Percentiles rank a stretch among this genome's conserved stretches.
These are phyloP conservation scores for Neonectria punicea DNA, from an alignment of 2,329 filamentous ascomycete genomes.

Conservation along the genomic window DNA sequence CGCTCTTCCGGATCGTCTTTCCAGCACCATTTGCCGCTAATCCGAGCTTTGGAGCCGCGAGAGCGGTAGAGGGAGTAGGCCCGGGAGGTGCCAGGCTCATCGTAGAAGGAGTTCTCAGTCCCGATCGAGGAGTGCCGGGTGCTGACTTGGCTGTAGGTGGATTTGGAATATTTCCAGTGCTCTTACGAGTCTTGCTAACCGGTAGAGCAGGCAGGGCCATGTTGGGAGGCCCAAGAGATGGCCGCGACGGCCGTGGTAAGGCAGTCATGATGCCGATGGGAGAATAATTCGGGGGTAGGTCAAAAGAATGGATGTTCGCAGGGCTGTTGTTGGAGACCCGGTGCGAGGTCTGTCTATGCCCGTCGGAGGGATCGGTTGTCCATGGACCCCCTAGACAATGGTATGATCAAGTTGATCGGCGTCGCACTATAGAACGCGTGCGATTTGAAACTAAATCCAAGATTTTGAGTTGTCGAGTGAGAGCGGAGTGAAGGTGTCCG, in stretches of 20 bases:
- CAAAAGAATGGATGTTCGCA: slow-evolving; percentile 33
- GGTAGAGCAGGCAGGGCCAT: slow-evolving; percentile 80
- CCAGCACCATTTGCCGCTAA: slow-evolving; percentile 68
- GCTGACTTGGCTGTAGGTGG: slow-evolving; percentile 51
- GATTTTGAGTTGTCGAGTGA: slow-evolving; percentile 19
- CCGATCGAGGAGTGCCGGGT: slow-evolving; percentile 64
- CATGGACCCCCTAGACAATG: slow-evolving; percentile 41
- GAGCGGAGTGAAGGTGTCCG: slow-evolving; percentile 24
- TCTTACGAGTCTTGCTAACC: slow-evolving; percentile 77
- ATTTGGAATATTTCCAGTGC: slow-evolving; percentile 61
- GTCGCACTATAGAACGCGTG: slow-evolving; percentile 22
- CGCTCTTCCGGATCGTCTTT: slow-evolving; percentile 82
- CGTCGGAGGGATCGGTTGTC: slow-evolving; percentile 40
- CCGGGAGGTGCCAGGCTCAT: slow-evolving; percentile 63
- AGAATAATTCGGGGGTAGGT: slow-evolving; percentile 11
- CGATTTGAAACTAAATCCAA: slow-evolving; percentile 23
- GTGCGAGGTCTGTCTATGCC: slow-evolving; percentile 33
- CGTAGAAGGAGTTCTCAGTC: slow-evolving; percentile 68
- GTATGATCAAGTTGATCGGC: slow-evolving; percentile 30
- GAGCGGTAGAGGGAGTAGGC: slow-evolving; percentile 62
- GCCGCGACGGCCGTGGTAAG: slow-evolving; percentile 73
- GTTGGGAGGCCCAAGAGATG: slow-evolving; percentile 76
- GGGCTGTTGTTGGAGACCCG: slow-evolving; percentile 32
- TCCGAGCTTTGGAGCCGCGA: slow-evolving; percentile 66
- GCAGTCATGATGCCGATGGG: slow-evolving; percentile 56